These are phyloP conservation scores for Boletus tylopilopsis DNA, from an alignment of 768 basidiomycete genomes.

Conservation along the genomic window DNA sequence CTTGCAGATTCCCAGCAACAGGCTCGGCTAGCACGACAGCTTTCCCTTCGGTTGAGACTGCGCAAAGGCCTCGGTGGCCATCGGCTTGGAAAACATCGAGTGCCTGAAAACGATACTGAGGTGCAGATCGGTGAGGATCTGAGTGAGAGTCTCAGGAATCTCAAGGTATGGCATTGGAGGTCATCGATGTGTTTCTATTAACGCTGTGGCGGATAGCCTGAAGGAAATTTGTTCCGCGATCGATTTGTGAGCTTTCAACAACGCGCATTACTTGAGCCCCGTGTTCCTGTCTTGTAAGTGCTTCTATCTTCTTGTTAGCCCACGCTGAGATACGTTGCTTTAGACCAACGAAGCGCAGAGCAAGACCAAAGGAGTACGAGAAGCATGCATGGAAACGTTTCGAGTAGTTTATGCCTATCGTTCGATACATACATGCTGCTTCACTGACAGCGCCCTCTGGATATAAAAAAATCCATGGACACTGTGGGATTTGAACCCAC, in stretches of 20 bases:
- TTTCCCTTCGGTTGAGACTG: conserved; percentile 45
- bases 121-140: conserved; percentile 92
- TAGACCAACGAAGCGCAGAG: conserved; percentile 33
- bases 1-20: conserved; percentile 37
- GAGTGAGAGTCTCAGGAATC: conserved; percentile 72
- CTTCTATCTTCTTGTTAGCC: conserved; percentile 22
- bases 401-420: too few species aligned
- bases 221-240: conserved; percentile 91
- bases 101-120: conserved; percentile 63
- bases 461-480: conserved; percentile 23
- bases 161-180: conserved; percentile 59
- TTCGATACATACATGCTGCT: too few species aligned
- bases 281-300: conserved; percentile 65
- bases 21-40: conserved; percentile 35
- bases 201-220: conserved; percentile 51
- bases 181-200: not conserved
- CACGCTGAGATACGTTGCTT: not conserved
- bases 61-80: conserved; percentile 67
- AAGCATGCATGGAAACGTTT: conserved; percentile 80
- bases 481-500: conserved; percentile 50
- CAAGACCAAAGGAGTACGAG: conserved; percentile 62
- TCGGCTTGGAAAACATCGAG: conserved; percentile 75
- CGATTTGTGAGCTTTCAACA: conserved; percentile 86
- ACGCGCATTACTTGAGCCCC: conserved; percentile 81
- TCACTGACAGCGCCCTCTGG: too few species aligned